Evolutionary conservation across 176 grass and related monocot species (phyloP).

Genomic region (Aegilops speltoides): DNA sequence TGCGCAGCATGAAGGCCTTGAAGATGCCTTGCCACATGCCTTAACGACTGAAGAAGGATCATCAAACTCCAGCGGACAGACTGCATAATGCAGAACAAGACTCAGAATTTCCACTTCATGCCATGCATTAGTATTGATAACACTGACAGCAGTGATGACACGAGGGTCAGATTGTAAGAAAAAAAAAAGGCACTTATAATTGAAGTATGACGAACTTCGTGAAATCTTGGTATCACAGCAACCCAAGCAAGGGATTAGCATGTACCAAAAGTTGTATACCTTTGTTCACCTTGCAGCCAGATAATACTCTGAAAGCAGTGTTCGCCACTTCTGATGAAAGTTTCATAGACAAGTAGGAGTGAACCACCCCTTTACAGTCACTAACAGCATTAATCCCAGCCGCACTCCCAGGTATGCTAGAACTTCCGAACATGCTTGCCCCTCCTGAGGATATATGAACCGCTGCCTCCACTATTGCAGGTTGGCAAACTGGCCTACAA

Average conservation of each 20-base stretch:
- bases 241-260: not conserved
- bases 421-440: slow-evolving; percentile 61
- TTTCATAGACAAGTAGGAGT: slow-evolving; percentile 82
- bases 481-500: slow-evolving; percentile 84
- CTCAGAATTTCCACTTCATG: slow-evolving; percentile 15
- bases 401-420: slow-evolving; percentile 63
- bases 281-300: slow-evolving; percentile 98
- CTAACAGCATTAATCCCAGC: slow-evolving; percentile 64
- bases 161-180: not conserved
- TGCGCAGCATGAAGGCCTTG: slow-evolving; percentile 59
- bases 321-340: slow-evolving; percentile 70
- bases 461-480: slow-evolving; percentile 89
- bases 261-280: slow-evolving; percentile 47
- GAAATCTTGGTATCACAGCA: slow-evolving; percentile 2
- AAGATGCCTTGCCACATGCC: slow-evolving; percentile 65
- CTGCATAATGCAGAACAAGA: slow-evolving; percentile 43
- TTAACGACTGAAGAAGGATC: slow-evolving; percentile 72
- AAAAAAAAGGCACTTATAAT: not conserved
- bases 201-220: not conserved
- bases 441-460: slow-evolving; percentile 74
- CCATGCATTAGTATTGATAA: slow-evolving; percentile 21
- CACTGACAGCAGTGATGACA: not conserved
- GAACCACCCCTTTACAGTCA: slow-evolving; percentile 97
- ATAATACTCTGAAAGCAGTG: slow-evolving; percentile 83
- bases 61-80: slow-evolving; percentile 91